Conservation (phyloP, 2,329 filamentous ascomycete genomes). For the Pseudocercospora pini-densiflorae region DNA sequence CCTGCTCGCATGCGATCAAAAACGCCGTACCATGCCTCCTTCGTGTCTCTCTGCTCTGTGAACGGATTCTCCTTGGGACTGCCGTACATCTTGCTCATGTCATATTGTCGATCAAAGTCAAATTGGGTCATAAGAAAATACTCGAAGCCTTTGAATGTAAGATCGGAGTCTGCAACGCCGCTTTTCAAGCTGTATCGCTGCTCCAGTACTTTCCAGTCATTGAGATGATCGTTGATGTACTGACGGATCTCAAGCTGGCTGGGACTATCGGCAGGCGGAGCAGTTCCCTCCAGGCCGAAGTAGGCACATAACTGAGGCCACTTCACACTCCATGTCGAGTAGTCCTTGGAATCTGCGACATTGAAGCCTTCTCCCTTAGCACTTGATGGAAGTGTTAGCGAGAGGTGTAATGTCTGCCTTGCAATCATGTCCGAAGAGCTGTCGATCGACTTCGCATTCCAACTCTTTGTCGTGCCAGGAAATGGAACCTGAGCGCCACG, state of each 20-base stretch:
- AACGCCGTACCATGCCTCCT: constrained; percentile 46
- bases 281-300: constrained; percentile 31
- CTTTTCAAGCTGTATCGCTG: constrained; percentile 43
- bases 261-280: constrained; percentile 25
- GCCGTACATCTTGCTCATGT: constrained; percentile 50
- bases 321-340: constrained; percentile 29
- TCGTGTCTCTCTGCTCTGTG: constrained; percentile 46
- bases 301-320: constrained; percentile 32
- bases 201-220: constrained; percentile 40
- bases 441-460: constrained; percentile 41
- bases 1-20: constrained; percentile 52
- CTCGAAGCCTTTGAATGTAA: constrained; percentile 47
- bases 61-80: constrained; percentile 42
- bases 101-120: constrained; percentile 48
- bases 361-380: constrained; percentile 32
- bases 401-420: constrained; percentile 30
- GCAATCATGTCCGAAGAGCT: constrained; percentile 44
- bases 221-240: constrained; percentile 43
- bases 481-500: constrained; percentile 40
- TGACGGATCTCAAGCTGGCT: constrained; percentile 40
- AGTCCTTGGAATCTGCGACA: constrained; percentile 30
- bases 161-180: constrained; percentile 45
- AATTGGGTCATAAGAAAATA: constrained; percentile 50
- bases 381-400: constrained; percentile 18
- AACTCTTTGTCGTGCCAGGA: constrained; percentile 41